Conservation (phyloP, 129 eudicot species). For the Smallanthus sonchifolius region DNA sequence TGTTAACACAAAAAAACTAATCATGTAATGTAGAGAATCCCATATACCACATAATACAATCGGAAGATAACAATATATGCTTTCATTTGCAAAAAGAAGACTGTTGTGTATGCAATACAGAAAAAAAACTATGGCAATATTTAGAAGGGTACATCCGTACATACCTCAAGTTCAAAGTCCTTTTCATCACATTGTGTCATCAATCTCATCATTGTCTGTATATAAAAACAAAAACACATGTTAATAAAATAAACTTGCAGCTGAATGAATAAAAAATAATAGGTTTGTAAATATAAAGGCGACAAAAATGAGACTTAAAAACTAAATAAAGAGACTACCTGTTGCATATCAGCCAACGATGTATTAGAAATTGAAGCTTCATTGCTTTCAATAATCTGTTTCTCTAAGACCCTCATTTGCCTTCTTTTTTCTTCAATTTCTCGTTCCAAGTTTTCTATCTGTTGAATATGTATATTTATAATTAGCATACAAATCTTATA, state of each 20-base stretch:
- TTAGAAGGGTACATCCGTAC: constrained; percentile 33
- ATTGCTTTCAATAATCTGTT: constrained; percentile 68
- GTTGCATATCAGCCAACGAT: constrained; percentile 89
- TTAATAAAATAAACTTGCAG: constrained; percentile 1
- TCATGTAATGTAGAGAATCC: constrained; percentile 31
- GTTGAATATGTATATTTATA: constrained; percentile 7
- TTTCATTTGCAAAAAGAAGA: constrained; percentile 3
- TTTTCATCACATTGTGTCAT: constrained; percentile 86
- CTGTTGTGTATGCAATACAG: background rate
- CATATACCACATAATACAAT: background rate
- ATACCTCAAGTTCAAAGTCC: constrained; percentile 93
- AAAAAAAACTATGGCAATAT: background rate
- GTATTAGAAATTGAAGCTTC: constrained; percentile 86
- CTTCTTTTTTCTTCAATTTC: constrained; percentile 81
- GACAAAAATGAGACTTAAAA: background rate
- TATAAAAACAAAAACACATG: constrained; percentile 4
- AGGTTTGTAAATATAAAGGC: background rate
- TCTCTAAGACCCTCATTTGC: constrained; percentile 86
- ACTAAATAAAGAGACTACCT: constrained; percentile 40
- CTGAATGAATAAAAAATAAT: background rate
- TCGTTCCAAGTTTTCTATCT: constrained; percentile 77
- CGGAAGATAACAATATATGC: background rate
- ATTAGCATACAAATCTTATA: background rate
- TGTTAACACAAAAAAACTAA: constrained; percentile 16
- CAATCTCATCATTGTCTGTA: constrained; percentile 74